Evolutionary conservation across 2,329 filamentous ascomycete genomes (phyloP).

Genomic region (Paecilomyces fulvus): DNA sequence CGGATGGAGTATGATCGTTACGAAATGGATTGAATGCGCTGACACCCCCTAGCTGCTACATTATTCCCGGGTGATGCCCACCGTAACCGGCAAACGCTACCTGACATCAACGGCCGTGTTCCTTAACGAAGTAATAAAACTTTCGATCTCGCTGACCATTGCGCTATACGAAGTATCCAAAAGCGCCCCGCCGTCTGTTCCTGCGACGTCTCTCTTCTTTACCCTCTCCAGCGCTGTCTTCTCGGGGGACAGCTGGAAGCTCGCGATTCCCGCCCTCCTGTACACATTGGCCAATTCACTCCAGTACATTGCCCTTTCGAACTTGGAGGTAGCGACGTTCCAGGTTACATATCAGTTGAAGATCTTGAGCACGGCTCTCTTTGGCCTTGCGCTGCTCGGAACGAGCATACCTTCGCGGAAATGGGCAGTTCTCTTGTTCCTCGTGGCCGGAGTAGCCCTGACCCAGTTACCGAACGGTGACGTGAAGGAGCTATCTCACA

Average conservation of each 20-base stretch:
- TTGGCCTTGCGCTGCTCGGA: slow-evolving; percentile 70
- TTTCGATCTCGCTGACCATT: slow-evolving; percentile 76
- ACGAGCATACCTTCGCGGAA: slow-evolving; percentile 61
- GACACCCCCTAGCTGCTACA: slow-evolving; percentile 63
- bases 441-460: slow-evolving; percentile 74
- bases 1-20: not conserved
- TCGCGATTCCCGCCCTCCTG: slow-evolving; percentile 77
- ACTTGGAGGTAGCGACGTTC: slow-evolving; percentile 85
- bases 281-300: slow-evolving; percentile 92
- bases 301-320: slow-evolving; percentile 85
- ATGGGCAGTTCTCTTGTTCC: slow-evolving; percentile 70
- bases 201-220: slow-evolving; percentile 69
- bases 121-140: slow-evolving; percentile 84
- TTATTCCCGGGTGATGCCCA: slow-evolving; percentile 91
- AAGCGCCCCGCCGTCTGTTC: slow-evolving; percentile 67
- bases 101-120: slow-evolving; percentile 91
- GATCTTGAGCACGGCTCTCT: slow-evolving; percentile 82
- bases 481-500: slow-evolving; percentile 43
- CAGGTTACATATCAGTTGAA: slow-evolving; percentile 92
- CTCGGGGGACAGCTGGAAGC: slow-evolving; percentile 85
- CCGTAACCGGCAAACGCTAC: slow-evolving; percentile 73
- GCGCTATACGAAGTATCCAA: slow-evolving; percentile 79
- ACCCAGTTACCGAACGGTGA: slow-evolving; percentile 67
- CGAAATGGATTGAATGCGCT: slow-evolving; percentile 4
- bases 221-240: slow-evolving; percentile 76